phyloP scores from a whole-genome alignment of 345 rosid genomes.

The Orychophragmus violaceus region DNA sequence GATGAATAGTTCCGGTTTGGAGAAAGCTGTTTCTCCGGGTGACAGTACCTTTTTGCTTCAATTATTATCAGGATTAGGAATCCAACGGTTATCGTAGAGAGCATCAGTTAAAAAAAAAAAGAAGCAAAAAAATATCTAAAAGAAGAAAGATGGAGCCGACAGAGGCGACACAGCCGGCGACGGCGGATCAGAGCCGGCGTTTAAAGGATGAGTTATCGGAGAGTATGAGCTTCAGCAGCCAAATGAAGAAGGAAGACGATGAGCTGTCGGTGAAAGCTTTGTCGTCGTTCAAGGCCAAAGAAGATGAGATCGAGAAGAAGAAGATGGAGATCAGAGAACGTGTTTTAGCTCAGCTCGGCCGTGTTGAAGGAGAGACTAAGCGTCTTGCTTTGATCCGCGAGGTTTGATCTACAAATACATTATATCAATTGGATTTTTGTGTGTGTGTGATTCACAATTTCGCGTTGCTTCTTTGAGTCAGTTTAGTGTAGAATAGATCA shows the following conservation, averaged over 20 bases:
- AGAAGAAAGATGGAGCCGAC: constrained; percentile 33
- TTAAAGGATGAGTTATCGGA: constrained; percentile 48
- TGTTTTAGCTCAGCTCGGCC: constrained; percentile 77
- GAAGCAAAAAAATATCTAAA: background rate
- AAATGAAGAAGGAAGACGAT: constrained; percentile 87
- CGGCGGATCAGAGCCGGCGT: constrained; percentile 35
- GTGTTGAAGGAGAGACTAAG: constrained; percentile 72
- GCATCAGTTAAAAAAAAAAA: constrained; percentile 11
- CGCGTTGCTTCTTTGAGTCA: background rate
- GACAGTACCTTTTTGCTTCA: background rate
- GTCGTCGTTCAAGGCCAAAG: constrained; percentile 81
- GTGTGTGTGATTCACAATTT: background rate
- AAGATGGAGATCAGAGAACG: constrained; percentile 82
- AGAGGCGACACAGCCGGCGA: constrained; percentile 43
- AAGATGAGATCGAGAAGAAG: constrained; percentile 93
- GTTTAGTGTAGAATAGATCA: background rate
- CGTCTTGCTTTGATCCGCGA: constrained; percentile 82
- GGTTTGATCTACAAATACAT: constrained; percentile 30
- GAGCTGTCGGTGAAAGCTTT: constrained; percentile 82
- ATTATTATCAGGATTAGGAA: background rate
- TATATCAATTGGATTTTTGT: background rate
- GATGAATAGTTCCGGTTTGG: constrained; percentile 14
- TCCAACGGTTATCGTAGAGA: constrained; percentile 26
- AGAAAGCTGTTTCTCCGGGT: background rate
- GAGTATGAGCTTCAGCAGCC: constrained; percentile 80